phyloP scores from a whole-genome alignment of 495 filamentous ascomycete genomes.

The Trichoderma erinaceum region DNA sequence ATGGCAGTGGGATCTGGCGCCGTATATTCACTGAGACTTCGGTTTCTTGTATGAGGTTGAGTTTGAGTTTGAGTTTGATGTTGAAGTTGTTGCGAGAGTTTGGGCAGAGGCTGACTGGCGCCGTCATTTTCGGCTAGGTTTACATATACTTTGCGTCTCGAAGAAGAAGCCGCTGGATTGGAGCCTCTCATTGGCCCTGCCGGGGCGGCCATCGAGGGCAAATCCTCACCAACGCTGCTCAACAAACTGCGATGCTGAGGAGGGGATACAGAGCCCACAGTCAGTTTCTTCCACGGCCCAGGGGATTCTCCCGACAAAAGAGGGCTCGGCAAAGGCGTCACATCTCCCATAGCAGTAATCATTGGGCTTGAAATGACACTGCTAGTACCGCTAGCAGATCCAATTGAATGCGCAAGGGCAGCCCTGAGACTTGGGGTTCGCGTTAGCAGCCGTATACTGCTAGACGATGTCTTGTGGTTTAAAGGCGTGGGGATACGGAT shows the following conservation, averaged over 20 bases:
- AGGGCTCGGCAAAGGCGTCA: constrained; percentile 90
- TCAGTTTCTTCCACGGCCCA: constrained; percentile 57
- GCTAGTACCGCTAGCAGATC: constrained; percentile 35
- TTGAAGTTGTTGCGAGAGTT: constrained; percentile 22
- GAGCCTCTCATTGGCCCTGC: neutral
- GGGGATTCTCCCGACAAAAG: constrained; percentile 67
- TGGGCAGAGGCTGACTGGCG: neutral
- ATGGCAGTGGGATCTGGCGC: constrained; percentile 58
- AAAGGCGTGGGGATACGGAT: constrained; percentile 17
- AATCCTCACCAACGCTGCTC: constrained; percentile 43
- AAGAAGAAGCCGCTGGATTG: constrained; percentile 25
- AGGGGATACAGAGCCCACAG: constrained; percentile 20
- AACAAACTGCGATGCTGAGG: constrained; percentile 19
- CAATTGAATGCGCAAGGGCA: constrained; percentile 25
- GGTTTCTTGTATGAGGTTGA: constrained; percentile 50
- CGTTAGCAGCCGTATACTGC: constrained; percentile 37
- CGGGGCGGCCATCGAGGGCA: constrained; percentile 36
- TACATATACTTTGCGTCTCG: constrained; percentile 48
- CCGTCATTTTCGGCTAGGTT: constrained; percentile 30
- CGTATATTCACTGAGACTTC: constrained; percentile 83
- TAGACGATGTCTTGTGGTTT: constrained; percentile 35
- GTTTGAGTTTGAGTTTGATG: constrained; percentile 24
- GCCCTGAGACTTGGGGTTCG: constrained; percentile 45
- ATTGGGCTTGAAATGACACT: constrained; percentile 51
- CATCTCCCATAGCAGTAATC: constrained; percentile 75